Percentiles rank a stretch among this genome's conserved stretches.
phyloP scores from a whole-genome alignment of 83 land plant species.

The Thuja plicata region DNA sequence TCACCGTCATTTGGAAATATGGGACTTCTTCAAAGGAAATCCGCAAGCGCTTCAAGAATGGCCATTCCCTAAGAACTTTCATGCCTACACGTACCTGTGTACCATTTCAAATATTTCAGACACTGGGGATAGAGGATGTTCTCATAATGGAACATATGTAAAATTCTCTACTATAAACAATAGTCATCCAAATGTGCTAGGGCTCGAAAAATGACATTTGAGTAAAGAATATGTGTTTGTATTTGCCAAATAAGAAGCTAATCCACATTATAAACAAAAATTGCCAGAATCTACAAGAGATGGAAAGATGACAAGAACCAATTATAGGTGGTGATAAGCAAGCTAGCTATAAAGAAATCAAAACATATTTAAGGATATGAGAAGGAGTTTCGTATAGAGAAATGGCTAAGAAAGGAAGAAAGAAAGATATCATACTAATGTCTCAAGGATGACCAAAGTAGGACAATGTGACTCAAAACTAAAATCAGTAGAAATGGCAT shows the following conservation, averaged over 20 bases:
- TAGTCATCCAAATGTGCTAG: not conserved
- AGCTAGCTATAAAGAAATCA: not conserved
- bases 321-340: not conserved
- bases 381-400: not conserved
- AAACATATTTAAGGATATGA: not conserved
- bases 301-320: not conserved
- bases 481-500: not conserved
- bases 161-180: not conserved
- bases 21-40: conserved; percentile 79
- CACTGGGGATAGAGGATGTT: not conserved
- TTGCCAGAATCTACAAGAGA: not conserved
- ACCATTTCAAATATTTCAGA: conserved; percentile 3
- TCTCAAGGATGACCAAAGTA: not conserved
- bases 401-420: not conserved
- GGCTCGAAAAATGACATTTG: not conserved
- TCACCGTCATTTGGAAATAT: conserved; percentile 80
- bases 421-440: not conserved
- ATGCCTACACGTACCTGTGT: conserved; percentile 82
- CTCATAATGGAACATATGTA: not conserved
- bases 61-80: conserved; percentile 60
- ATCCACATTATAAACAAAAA: not conserved
- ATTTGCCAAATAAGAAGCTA: not conserved
- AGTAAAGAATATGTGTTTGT: not conserved
- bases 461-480: not conserved
- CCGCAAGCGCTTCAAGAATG: conserved; percentile 69